A percentile compares a stretch with the other conserved stretches of the same genome.
phyloP scores from a whole-genome alignment of 2,329 filamentous ascomycete species.

The Lachnellula willkommii region DNA sequence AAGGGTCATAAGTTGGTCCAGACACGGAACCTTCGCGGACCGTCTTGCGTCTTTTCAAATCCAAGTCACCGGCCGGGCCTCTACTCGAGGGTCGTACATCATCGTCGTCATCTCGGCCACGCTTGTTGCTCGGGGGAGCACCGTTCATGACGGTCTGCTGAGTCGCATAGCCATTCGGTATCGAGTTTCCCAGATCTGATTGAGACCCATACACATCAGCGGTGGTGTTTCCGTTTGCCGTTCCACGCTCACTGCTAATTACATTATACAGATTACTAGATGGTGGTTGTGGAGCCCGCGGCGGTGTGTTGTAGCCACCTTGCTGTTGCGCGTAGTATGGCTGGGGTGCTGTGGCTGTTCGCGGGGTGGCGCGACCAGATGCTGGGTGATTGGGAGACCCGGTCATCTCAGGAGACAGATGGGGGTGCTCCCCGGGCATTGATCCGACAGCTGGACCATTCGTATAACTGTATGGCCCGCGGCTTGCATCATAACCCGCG shows the following conservation, averaged over 20 bases:
- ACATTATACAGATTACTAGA: slow-evolving; percentile 85
- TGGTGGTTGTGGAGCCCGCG: slow-evolving; percentile 58
- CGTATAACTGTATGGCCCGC: slow-evolving; percentile 71
- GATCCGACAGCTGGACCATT: slow-evolving; percentile 59
- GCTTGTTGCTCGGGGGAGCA: slow-evolving; percentile 38
- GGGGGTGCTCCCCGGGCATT: slow-evolving; percentile 66
- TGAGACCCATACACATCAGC: slow-evolving; percentile 68
- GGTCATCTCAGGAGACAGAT: slow-evolving; percentile 76
- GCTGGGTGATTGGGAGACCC: slow-evolving; percentile 75
- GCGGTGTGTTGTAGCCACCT: slow-evolving; percentile 67
- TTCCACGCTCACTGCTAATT: slow-evolving; percentile 71
- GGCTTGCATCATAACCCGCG: slow-evolving; percentile 64
- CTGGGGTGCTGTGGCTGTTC: slow-evolving; percentile 67
- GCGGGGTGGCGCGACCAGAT: slow-evolving; percentile 79
- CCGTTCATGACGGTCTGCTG: slow-evolving; percentile 64
- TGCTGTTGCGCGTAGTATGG: slow-evolving; percentile 64
- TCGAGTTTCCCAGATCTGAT: slow-evolving; percentile 49
- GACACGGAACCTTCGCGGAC: slow-evolving; percentile 56
- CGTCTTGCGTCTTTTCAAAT: slow-evolving; percentile 76
- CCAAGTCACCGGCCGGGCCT: slow-evolving; percentile 48
- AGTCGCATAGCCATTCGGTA: slow-evolving; percentile 59
- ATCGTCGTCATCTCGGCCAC: slow-evolving; percentile 42
- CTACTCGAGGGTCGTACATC: slow-evolving; percentile 55
- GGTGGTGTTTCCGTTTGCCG: slow-evolving; percentile 58
- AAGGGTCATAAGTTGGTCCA: slow-evolving; percentile 45